Base-by-base conservation (phyloP, 805 yeast genomes). In the Grigorovia jiainica region DNA sequence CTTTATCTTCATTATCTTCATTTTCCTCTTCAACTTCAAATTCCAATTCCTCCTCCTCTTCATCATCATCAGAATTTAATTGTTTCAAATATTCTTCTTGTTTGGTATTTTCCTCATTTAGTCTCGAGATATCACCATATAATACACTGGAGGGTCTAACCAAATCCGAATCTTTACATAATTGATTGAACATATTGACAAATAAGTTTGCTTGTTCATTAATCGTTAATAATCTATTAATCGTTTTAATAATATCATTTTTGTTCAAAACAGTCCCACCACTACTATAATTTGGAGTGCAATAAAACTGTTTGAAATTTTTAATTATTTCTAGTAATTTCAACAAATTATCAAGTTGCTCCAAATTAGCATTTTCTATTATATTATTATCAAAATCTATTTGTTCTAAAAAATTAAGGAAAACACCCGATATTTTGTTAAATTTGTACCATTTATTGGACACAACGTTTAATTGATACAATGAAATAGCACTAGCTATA, bases 1-100 rank as follows among this genome's bases (percentile, higher is more conserved):
- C 13, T 34, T 33, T 29, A 15, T 39, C 38, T 19, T 43, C 41
- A 19, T 10, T 17, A 15, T 34, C 34, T n/a, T 34, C 53, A 16
- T 41, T 43, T 15, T 47, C 47, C 9, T 39, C 41, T 15, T 46
- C 48, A 21, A 3, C 31, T 13, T 27, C 31, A 27, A 27, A 27
- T 13, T 10, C 31, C n/a, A 46, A 43, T 8, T 39, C 39, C 18
- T 43, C 53, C 13, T 44, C 49, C 30, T 47, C 50, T 8, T 39
- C 39, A 21, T 43, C 53, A 15, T 44, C 49, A 33, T 47, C 50
- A 21, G 40, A 39, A 19, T 49, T 39, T 16, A 54, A 38, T 36
- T 54, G 50, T 16, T 51, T 46, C 27, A 55, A 36, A 38, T 57
- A 57, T 10, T 47, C 56, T 21, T 49, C 49, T 33, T 55, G 58